Evolutionary conservation across 139 green algal genomes (phyloP), one percentile per base, ranked within the genome.

Genomic region (Helicosporidium sp.): DNA sequence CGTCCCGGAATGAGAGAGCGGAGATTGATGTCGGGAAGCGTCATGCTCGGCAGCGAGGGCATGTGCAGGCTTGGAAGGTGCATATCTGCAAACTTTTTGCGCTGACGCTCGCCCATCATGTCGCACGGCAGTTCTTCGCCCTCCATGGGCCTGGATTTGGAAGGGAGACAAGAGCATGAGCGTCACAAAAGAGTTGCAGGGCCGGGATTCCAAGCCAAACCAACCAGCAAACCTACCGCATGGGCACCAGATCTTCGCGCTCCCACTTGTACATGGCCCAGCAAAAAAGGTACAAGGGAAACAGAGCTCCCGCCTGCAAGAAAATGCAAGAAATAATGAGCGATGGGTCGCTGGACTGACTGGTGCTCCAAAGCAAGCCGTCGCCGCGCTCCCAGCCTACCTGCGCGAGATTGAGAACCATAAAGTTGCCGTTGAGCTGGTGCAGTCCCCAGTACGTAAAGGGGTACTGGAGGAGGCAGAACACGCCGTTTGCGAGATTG

Each of bases 401-500:
- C 54, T 76, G 68, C 5, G 46, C 25, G 6, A 69, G 27, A 24
- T 77, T 77, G 51, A 77, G 66, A 27, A 41, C 51, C 0, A 54
- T 73, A 58, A 76, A 77, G 44, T 74, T 58, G 20, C 66, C 66
- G 24, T 51, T 25, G 4, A 73, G 40, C 18, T 29, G 23, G 24
- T 66, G 61, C 13, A 77, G 43, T 31, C 44, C 69, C 37, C 62
- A 51, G 8, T 58, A 54, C 6, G 65, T 64, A 24, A 77, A 43
- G 13, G 69, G 69, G 20, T 55, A 63, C 53, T 69, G 61, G 4
- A 67, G 26, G 43, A 68, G 49, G 1, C 62, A 65, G 25, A 77
- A 49, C 12, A 77, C 41, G 28, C 69, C 64, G 41, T 77, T 77
- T 43, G 76, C 52, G 5, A 56, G 62, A 58, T 77, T 77, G 55